These are phyloP conservation scores for Pythium myriotylum DNA, from an alignment of 352 stramenopile genomes.

Conservation along the genomic window DNA sequence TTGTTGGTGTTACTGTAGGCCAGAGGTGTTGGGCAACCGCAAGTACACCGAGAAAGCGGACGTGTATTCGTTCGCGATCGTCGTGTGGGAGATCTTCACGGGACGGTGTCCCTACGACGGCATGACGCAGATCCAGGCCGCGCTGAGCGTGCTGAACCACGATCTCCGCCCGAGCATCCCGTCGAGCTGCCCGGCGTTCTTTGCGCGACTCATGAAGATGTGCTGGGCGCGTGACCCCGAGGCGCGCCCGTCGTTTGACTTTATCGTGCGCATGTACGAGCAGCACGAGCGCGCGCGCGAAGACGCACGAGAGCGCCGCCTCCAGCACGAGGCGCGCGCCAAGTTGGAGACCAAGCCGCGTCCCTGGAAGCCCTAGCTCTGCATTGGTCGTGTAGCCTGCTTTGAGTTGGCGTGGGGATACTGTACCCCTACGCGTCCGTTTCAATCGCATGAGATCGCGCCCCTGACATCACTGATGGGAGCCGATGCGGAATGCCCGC, in stretches of 20 bases:
- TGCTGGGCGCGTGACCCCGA: constrained; percentile 81
- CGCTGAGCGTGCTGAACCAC: constrained; percentile 79
- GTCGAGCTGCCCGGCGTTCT: constrained; percentile 62
- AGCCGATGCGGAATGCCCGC: too few species aligned
- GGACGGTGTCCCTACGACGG: constrained; percentile 88
- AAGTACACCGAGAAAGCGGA: constrained; percentile 94
- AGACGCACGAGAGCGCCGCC: not conserved
- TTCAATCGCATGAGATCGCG: too few species aligned
- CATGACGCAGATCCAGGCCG: constrained; percentile 88
- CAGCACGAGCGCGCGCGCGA: not conserved
- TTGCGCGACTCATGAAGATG: constrained; percentile 70
- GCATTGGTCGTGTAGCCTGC: not conserved
- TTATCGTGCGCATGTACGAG: constrained; percentile 61
- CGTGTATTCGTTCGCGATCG: constrained; percentile 93
- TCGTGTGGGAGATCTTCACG: constrained; percentile 94
- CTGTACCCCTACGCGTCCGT: too few species aligned
- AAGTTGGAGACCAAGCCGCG: not conserved
- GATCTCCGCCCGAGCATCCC: constrained; percentile 72
- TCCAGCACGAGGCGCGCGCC: not conserved
- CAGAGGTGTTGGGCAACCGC: constrained; percentile 86
- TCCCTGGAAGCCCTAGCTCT: not conserved
- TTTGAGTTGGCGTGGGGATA: too few species aligned
- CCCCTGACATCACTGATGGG: too few species aligned
- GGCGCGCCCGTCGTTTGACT: constrained; percentile 67
- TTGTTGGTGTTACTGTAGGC: constrained; percentile 34